Base-by-base conservation (phyloP, 805 yeast genomes). In the Brettanomyces sp. region DNA sequence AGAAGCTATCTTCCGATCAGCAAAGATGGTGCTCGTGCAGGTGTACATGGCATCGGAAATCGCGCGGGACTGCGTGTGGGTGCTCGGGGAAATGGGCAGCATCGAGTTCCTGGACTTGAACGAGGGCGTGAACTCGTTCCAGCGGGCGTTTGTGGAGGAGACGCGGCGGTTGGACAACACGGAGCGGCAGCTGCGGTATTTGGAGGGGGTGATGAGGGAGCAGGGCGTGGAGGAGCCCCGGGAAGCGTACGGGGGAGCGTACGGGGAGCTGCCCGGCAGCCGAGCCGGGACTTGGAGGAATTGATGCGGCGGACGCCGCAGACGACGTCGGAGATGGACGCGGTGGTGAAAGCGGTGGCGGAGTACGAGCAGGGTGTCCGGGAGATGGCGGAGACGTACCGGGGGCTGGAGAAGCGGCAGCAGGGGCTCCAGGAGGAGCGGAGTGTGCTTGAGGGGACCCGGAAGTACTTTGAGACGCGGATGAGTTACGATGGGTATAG, bases 11-110 rank as follows among this genome's bases (percentile, higher is more conserved):
- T 55, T 55, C 55, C 59, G 59, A 73, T 90, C 98, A 47, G 98
- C 98, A 82, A 95, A 86, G 59, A 95, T 93, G 98, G 79, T 95
- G 42, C 76, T 90, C 56, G 85, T 91, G 45, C 96, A 93, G 69
- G 72, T 93, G 55, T 91, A 87, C 64, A 79, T 93, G 49, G 91
- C 98, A 7, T 80, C 86, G 25, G 99, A 93, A 66, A 82, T 85
- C 39, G 79, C 95, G 6, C 73, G 97, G 51, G 95, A 89, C 49
- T 79, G 88, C 36, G 82, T 89, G n/a, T 77, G 87, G 47, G 78
- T 86, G 25, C 69, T 93, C 35, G 99, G 99, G 4, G 88, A 86
- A 53, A 70, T 87, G 60, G 95, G 95, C 24, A 69, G 79, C 49
- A 76, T 93, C 25, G 96, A 95, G 59, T 88, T 93, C 63, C 72